A percentile compares a stretch with the other conserved stretches of the same genome.
Conservation (phyloP, 2,329 filamentous ascomycete species). For the Mycosphaerella sp. region DNA sequence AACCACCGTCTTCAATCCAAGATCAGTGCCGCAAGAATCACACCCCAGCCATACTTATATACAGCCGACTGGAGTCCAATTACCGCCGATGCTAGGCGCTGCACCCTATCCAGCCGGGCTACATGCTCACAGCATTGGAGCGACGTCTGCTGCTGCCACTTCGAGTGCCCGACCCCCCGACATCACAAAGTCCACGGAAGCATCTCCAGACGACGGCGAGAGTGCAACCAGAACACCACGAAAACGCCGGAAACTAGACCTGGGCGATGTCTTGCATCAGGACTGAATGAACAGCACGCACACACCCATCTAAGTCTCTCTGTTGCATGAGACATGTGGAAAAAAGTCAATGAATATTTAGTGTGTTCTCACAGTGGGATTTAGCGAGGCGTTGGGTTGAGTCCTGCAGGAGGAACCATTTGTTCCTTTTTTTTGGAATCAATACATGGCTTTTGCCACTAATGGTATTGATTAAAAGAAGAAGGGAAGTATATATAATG, state of each 20-base stretch:
- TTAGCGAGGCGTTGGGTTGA: neutral
- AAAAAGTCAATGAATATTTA: neutral
- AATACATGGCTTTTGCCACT: neutral
- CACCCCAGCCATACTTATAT: slow-evolving; percentile 2
- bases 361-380: neutral
- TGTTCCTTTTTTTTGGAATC: too few relatives aligned
- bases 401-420: neutral
- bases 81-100: slow-evolving; percentile 24
- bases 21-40: slow-evolving; percentile 14
- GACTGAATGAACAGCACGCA: neutral
- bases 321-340: neutral
- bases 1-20: slow-evolving; percentile 22
- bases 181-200: slow-evolving; percentile 2
- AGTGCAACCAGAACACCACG: slow-evolving; percentile 14
- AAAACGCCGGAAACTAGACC: slow-evolving; percentile 29
- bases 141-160: neutral
- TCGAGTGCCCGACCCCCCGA: neutral
- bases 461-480: too few relatives aligned
- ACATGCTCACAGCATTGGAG: neutral
- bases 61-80: slow-evolving; percentile 17
- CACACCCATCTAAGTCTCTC: too few relatives aligned
- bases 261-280: slow-evolving; percentile 31
- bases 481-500: too few relatives aligned
- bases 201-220: slow-evolving; percentile 23
- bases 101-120: neutral